These are phyloP conservation scores for Podospora pseudopauciseta DNA, from an alignment of 495 filamentous ascomycete species.

Conservation along the genomic window DNA sequence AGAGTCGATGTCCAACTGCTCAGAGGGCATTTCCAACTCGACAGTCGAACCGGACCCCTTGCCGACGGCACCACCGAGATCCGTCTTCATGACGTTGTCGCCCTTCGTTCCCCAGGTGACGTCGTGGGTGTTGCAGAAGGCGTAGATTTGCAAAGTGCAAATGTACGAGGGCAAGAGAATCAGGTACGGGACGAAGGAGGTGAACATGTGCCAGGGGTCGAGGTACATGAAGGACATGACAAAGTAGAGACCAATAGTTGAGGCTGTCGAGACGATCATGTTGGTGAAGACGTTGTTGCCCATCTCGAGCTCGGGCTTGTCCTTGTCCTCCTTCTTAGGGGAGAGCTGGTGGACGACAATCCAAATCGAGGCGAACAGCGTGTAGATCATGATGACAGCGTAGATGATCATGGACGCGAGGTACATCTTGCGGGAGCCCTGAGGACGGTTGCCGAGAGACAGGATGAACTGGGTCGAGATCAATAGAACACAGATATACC, in stretches of 20 bases:
- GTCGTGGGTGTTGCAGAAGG: conserved; percentile 99
- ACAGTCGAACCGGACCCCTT: conserved; percentile 68
- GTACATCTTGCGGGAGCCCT: conserved; percentile 93
- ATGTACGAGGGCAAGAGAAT: conserved; percentile 88
- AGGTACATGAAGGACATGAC: conserved; percentile 93
- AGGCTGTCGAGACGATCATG: conserved; percentile 82
- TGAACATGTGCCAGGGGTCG: conserved; percentile 99
- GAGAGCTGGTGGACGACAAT: conserved; percentile 75
- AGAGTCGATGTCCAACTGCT: conserved; percentile 96
- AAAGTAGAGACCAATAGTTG: conserved; percentile 93
- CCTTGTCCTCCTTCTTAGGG: conserved; percentile 41
- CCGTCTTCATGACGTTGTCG: conserved; percentile 88
- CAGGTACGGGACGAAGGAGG: conserved; percentile 89
- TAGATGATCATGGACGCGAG: conserved; percentile 82
- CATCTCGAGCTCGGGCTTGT: conserved; percentile 49
- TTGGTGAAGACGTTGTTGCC: conserved; percentile 91
- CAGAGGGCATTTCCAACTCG: conserved; percentile 92
- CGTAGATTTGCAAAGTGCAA: conserved; percentile 96
- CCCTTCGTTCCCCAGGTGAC: conserved; percentile 99
- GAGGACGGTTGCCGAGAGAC: conserved; percentile 96
- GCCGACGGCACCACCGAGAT: conserved; percentile 78
- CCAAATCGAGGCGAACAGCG: conserved; percentile 78
- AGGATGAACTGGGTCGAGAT: conserved; percentile 60
- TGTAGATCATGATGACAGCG: conserved; percentile 93
- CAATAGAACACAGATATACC: conserved; percentile 52